phyloP scores from a whole-genome alignment of 768 basidiomycete genomes.

The Russula sp. region DNA sequence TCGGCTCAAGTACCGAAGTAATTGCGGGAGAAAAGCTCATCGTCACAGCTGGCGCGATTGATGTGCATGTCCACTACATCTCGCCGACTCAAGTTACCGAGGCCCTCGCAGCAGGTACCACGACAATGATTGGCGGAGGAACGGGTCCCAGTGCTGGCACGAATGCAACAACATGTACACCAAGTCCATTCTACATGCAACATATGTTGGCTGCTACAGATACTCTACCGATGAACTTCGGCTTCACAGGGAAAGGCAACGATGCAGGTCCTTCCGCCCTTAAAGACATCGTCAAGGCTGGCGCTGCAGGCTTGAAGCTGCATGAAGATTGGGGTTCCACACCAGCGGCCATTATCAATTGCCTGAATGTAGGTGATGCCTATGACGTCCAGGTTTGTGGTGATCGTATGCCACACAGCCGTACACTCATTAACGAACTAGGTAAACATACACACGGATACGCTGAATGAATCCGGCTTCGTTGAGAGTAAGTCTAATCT shows the following conservation, averaged over 20 bases:
- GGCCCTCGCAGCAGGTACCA: constrained; percentile 76
- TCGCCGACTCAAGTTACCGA: constrained; percentile 90
- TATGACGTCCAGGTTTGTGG: constrained; percentile 84
- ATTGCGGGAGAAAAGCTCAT: constrained; percentile 95
- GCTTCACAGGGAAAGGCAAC: constrained; percentile 95
- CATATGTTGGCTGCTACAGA: constrained; percentile 94
- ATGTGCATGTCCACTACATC: constrained; percentile 92
- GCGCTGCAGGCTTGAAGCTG: constrained; percentile 85
- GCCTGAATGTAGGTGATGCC: constrained; percentile 76
- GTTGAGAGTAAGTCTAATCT: constrained; percentile 65
- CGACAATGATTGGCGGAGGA: constrained; percentile 94
- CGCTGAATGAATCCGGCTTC: constrained; percentile 95
- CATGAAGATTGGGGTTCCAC: constrained; percentile 98
- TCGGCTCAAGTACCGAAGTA: constrained; percentile 91
- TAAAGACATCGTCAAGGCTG: constrained; percentile 76
- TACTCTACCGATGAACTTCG: constrained; percentile 84
- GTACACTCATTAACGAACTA: constrained; percentile 26
- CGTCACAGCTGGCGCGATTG: constrained; percentile 88
- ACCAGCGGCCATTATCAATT: constrained; percentile 71
- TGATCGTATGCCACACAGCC: background rate
- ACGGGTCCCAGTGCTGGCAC: constrained; percentile 90
- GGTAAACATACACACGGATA: constrained; percentile 96
- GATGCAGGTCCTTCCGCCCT: constrained; percentile 71
- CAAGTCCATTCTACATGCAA: constrained; percentile 82
- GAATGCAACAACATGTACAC: constrained; percentile 92